Base-by-base conservation (phyloP, 2,329 filamentous ascomycete species). In the Fusarium incarnatum region DNA sequence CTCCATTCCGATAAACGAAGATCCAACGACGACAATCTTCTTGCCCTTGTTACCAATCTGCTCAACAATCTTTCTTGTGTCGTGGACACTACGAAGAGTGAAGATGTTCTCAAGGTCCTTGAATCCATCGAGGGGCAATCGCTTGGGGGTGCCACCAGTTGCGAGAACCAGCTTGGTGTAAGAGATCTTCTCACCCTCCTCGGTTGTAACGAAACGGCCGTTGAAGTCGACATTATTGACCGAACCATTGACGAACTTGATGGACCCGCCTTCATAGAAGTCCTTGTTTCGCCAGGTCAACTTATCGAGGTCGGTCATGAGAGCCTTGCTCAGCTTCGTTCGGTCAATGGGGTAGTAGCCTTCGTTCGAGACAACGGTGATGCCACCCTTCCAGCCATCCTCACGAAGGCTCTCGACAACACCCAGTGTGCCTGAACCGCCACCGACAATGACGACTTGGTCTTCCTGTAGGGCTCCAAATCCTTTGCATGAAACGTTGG, bases 1-100 rank as follows among this genome's bases (percentile, higher is more conserved):
- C 81, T 99, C 96, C 92, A 99, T 97, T 42, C 96, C 96, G 77
- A 99, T 99, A 81, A 99, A 99, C 1, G 94, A 97, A 63, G 92
- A 95, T 42, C 96, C 96, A 56, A 99, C 86, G 16, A 99, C 86
- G 48, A 97, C 94, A 71, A 99, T 89, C 80, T 97, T 98, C 86
- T 97, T 98, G 63, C 89, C 89, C 77, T 92, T 89, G 49, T 93
- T 88, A 30, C 94, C 94, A 48, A 97, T 92, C 9, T 94, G 93
- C 2, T 84, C 86, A 27, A 94, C 85, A 71, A 99, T 98, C 62
- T 85, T 86, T 78, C 94, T 89, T 1, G 91, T 88, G 76, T 98
- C 91, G 44, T 90, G 86, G n/a, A 97, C 84, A 13, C 85, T 90
- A 56, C 96, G 89, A 13, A 99, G 86, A 2, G 92, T 87, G 81